These are phyloP conservation scores for Diplodia sapinea DNA, from an alignment of 2,329 filamentous ascomycete species.

Conservation along the genomic window DNA sequence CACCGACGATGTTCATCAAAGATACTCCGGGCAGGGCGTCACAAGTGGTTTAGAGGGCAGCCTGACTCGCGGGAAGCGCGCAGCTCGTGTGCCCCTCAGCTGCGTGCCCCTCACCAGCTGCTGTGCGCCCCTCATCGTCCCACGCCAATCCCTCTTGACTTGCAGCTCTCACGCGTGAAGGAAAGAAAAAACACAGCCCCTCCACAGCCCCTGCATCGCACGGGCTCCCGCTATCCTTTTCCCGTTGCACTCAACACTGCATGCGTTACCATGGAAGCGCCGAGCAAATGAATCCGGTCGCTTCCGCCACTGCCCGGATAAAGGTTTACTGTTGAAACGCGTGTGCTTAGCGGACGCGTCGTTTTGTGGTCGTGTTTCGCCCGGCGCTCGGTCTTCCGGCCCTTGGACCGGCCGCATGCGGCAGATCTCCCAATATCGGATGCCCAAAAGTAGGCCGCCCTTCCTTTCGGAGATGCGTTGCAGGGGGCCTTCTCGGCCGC, in stretches of 20 bases:
- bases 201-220: not conserved
- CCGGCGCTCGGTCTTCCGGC: conserved; percentile 5
- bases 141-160: too few species aligned
- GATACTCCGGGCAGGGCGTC: not conserved
- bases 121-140: not conserved
- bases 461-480: conserved; percentile 22
- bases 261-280: not conserved
- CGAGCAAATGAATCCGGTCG: not conserved
- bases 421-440: conserved; percentile 12
- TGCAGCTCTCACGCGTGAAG: not conserved
- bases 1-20: conserved; percentile 25
- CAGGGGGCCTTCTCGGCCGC: conserved; percentile 3
- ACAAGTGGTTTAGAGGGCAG: not conserved
- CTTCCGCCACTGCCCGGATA: not conserved
- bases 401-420: conserved; percentile 15
- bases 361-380: not conserved
- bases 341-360: conserved; percentile 6
- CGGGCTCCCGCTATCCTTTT: not conserved
- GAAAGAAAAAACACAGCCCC: too few species aligned
- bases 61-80: not conserved
- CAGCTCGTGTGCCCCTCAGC: not conserved
- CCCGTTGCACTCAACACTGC: too few species aligned
- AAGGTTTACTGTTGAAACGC: not conserved
- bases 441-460: not conserved
- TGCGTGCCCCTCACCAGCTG: not conserved